Evolutionary conservation across 192 early-diverging fungal genomes (phyloP).

Genomic region (Linnemannia exigua): DNA sequence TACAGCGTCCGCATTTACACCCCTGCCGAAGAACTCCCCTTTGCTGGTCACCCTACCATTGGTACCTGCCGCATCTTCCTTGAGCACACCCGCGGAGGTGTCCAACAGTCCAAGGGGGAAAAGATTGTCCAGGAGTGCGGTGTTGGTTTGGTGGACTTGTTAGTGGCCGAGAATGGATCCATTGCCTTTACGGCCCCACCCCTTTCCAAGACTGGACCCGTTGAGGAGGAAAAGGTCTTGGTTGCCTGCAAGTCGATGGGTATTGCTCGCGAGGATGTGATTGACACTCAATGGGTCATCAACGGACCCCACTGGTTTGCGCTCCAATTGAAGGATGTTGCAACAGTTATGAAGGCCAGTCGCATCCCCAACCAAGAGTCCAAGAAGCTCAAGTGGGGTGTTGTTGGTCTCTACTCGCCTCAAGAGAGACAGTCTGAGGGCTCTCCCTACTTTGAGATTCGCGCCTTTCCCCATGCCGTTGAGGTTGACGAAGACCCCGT

Average conservation of each 20-base stretch:
- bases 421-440: neutral
- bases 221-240: constrained; percentile 12
- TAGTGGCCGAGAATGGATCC: neutral
- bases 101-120: neutral
- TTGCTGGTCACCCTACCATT: constrained; percentile 35
- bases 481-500: constrained; percentile 30
- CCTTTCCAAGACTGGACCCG: constrained; percentile 26
- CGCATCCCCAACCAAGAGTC: constrained; percentile 16
- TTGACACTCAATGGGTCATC: constrained; percentile 38
- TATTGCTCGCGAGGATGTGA: constrained; percentile 13
- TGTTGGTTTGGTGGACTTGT: constrained; percentile 23
- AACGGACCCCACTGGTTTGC: constrained; percentile 39
- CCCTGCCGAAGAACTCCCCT: constrained; percentile 20
- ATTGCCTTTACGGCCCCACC: constrained; percentile 39
- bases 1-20: constrained; percentile 37
- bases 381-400: constrained; percentile 17
- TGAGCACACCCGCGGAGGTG: constrained; percentile 11
- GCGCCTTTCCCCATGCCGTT: constrained; percentile 24
- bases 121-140: constrained; percentile 41
- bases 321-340: constrained; percentile 17
- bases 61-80: constrained; percentile 31
- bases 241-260: constrained; percentile 32
- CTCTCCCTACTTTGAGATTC: constrained; percentile 27
- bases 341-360: constrained; percentile 22
- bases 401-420: constrained; percentile 15